Conservation (phyloP, 2,329 filamentous ascomycete genomes). For the Aspergillus sp. region DNA sequence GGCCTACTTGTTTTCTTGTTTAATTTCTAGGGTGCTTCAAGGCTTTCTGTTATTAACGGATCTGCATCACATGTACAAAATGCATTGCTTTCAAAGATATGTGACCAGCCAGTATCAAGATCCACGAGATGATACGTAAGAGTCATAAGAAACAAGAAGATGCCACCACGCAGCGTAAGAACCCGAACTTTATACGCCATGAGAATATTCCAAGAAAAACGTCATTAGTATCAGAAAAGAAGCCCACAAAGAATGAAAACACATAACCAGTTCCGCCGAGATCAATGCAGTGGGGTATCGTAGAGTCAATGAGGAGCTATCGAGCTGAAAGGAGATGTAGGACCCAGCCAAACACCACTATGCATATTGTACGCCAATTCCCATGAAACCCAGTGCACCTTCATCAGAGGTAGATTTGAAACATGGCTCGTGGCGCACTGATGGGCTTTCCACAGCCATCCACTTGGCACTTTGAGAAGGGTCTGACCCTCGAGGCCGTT, state of each 20-base stretch:
- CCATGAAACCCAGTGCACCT: slow-evolving; percentile 3
- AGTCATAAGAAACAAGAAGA: not conserved
- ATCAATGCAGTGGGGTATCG: slow-evolving; percentile 18
- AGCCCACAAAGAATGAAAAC: not conserved
- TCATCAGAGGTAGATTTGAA: slow-evolving; percentile 47
- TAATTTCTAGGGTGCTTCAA: slow-evolving; percentile 10
- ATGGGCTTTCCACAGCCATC: slow-evolving; percentile 40
- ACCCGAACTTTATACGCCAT: not conserved
- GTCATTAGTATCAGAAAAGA: slow-evolving; percentile 2
- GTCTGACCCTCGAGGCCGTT: slow-evolving; percentile 27
- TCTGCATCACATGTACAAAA: slow-evolving; percentile 27
- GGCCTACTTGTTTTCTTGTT: slow-evolving; percentile 18
- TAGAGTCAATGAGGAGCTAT: slow-evolving; percentile 4
- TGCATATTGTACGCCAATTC: not conserved
- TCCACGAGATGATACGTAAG: too few species aligned
- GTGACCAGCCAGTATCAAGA: not conserved
- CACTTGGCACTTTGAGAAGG: slow-evolving; percentile 45
- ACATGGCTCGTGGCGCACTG: slow-evolving; percentile 39
- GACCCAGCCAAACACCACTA: slow-evolving; percentile 2
- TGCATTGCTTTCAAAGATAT: slow-evolving; percentile 4
- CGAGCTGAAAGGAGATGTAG: slow-evolving; percentile 1
- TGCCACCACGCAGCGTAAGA: not conserved
- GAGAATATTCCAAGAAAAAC: slow-evolving; percentile 1
- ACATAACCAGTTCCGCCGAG: slow-evolving; percentile 4
- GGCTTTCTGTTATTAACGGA: slow-evolving; percentile 13